phyloP scores from a whole-genome alignment of 2,329 filamentous ascomycete genomes.

The Aspergillus awamori region DNA sequence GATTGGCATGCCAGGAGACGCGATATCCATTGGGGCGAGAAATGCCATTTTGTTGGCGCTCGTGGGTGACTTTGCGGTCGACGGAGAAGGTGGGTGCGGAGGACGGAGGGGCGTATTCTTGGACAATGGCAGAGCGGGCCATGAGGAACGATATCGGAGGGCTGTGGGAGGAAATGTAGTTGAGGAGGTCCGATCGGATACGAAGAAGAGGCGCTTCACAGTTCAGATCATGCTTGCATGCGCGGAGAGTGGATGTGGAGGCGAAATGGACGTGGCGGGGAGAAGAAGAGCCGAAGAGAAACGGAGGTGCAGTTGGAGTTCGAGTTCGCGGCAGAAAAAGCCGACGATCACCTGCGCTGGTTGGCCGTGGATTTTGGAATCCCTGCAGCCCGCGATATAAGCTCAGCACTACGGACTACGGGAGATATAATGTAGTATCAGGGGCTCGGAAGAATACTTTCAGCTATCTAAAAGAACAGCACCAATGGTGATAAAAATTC shows the following conservation, averaged over 20 bases:
- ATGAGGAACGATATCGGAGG: slow-evolving; percentile 28
- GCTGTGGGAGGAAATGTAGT: slow-evolving; percentile 3
- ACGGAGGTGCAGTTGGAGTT: slow-evolving; percentile 6
- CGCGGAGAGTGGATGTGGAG: background rate
- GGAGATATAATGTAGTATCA: no score
- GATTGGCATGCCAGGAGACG: slow-evolving; percentile 95
- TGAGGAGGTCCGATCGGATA: slow-evolving; percentile 2
- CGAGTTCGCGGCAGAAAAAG: slow-evolving; percentile 11
- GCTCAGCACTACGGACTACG: background rate
- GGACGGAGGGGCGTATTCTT: slow-evolving; percentile 51
- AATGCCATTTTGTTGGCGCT: slow-evolving; percentile 67
- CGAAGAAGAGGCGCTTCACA: slow-evolving; percentile 17
- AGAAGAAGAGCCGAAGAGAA: background rate
- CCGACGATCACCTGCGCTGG: slow-evolving; percentile 3
- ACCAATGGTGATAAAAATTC: no score
- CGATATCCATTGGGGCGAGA: slow-evolving; percentile 80
- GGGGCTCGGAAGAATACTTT: no score
- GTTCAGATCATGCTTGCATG: slow-evolving; percentile 11
- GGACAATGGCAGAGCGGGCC: slow-evolving; percentile 51
- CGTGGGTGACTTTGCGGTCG: slow-evolving; percentile 55
- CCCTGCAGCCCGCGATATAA: background rate
- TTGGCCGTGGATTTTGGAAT: background rate
- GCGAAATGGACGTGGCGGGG: slow-evolving; percentile 10
- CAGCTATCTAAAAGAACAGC: background rate
- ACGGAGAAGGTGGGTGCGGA: slow-evolving; percentile 49